Evolutionary conservation across 176 grass and related monocot genomes (phyloP), one percentile per base, ranked within the genome.

Genomic region (Carex littledalei): DNA sequence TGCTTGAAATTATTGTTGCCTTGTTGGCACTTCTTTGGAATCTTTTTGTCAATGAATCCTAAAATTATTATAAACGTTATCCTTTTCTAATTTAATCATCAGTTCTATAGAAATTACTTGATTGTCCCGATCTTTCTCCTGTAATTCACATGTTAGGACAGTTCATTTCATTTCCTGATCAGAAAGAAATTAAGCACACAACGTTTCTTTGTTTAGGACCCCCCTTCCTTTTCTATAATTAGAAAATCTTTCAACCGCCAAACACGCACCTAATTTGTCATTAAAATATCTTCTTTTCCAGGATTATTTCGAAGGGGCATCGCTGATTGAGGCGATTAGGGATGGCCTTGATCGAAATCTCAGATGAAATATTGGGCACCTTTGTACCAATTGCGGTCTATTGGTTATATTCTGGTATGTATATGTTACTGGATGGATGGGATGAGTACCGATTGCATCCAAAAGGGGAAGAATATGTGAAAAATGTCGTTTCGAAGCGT

Each of bases 331-430:
- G 65, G 21, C 18, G 0, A 16, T 37, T 66, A 2, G 74, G 77
- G 56, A 95, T 95, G 94, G 84, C 84, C 16, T 91, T 91, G 14
- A 57, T 67, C 50, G 84, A 84, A 52, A 85, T 94, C 54, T 92
- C 94, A 22, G 94, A 97, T 84, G 94, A 94, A 84, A 82, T 97
- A 87, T 78, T 97, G 53, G 94, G 94, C 81, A 97, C 94, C 1
- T 92, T 97, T 69, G 89, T 97, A 77, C 94, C 94, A 8, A 92
- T 97, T 68, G 91, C 86, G 3, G 94, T 97, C 71, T 97, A 97
- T 82, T 97, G 94, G 94, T 80, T 92, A 55, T 97, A 97, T 81
- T 97, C 94, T 9, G 94, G 91, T 47, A 17, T 97, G 43, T 94
- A 97, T 87, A 53, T 89, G 81, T 50, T 90, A 63, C 39, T 97